Conservation (phyloP, 2,329 filamentous ascomycete genomes). For the Monilinia polystroma region DNA sequence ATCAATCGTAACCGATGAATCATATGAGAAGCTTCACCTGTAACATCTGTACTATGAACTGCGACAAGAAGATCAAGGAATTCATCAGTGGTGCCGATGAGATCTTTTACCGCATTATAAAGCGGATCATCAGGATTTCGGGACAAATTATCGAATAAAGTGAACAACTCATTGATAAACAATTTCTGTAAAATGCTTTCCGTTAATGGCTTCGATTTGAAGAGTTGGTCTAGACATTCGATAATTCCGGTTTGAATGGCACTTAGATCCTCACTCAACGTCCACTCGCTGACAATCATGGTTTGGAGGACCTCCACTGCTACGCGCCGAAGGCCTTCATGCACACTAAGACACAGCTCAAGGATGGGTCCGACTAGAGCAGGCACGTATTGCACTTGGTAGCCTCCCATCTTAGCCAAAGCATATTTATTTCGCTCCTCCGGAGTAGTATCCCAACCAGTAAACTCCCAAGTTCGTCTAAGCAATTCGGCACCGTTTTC, state of each 20-base stretch:
- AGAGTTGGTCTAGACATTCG: conserved; percentile 84
- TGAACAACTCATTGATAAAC: conserved; percentile 82
- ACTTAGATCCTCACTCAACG: conserved; percentile 84
- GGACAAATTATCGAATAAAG: conserved; percentile 72
- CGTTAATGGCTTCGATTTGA: conserved; percentile 83
- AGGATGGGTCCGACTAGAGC: conserved; percentile 88
- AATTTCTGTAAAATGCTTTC: conserved; percentile 90
- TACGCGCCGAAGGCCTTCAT: conserved; percentile 84
- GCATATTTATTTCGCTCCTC: conserved; percentile 80
- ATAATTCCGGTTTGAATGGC: conserved; percentile 96
- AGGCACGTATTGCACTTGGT: conserved; percentile 97
- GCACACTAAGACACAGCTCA: conserved; percentile 90
- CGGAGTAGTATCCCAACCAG: conserved; percentile 86
- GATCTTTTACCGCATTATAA: conserved; percentile 70
- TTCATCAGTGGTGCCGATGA: conserved; percentile 84
- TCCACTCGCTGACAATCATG: conserved; percentile 99
- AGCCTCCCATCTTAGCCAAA: conserved; percentile 83
- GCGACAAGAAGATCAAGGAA: conserved; percentile 87
- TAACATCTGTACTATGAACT: conserved; percentile 74
- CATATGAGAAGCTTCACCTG: conserved; percentile 74
- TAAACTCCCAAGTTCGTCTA: conserved; percentile 85
- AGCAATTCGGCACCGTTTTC: conserved; percentile 87
- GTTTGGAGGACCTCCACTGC: conserved; percentile 92
- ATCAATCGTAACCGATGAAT: conserved; percentile 88
- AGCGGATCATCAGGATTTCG: conserved; percentile 68